Evolutionary conservation across 306 rosid species (phyloP).

Genomic region (Quercus suber): DNA sequence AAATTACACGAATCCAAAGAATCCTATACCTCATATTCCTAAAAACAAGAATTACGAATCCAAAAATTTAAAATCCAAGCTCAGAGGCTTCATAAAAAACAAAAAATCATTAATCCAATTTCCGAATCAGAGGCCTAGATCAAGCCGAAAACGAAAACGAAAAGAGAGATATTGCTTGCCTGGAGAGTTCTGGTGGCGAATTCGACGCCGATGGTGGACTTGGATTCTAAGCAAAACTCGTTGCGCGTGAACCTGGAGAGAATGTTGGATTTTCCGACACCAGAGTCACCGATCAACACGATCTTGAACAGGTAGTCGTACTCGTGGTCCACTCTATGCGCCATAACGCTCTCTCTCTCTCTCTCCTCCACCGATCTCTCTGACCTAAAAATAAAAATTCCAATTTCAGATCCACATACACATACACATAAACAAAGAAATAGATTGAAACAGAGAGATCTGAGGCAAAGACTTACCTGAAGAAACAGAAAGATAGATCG

Average conservation of each 20-base stretch:
- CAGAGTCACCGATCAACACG: slow-evolving; percentile 97
- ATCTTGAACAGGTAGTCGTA: slow-evolving; percentile 95
- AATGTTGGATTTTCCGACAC: slow-evolving; percentile 96
- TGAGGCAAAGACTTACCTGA: slow-evolving; percentile 35
- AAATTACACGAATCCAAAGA: neutral
- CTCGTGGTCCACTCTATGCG: slow-evolving; percentile 93
- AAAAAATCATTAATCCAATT: neutral
- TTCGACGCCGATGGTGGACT: slow-evolving; percentile 97
- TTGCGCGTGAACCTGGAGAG: slow-evolving; percentile 94
- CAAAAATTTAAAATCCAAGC: neutral
- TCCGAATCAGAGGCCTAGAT: neutral
- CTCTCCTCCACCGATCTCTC: slow-evolving; percentile 51
- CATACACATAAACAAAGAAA: neutral
- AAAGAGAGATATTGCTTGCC: slow-evolving; percentile 30
- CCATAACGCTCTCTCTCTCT: slow-evolving; percentile 56
- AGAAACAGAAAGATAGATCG: slow-evolving; percentile 28
- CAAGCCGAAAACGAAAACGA: neutral
- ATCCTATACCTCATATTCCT: neutral
- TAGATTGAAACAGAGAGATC: neutral
- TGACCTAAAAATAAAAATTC: neutral
- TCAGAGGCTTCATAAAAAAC: neutral
- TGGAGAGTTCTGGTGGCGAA: slow-evolving; percentile 96
- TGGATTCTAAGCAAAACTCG: slow-evolving; percentile 97
- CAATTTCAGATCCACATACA: slow-evolving; percentile 22
- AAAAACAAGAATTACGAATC: neutral